These are phyloP conservation scores for Suillus subalutaceus DNA, from an alignment of 768 basidiomycete genomes.

Conservation along the genomic window DNA sequence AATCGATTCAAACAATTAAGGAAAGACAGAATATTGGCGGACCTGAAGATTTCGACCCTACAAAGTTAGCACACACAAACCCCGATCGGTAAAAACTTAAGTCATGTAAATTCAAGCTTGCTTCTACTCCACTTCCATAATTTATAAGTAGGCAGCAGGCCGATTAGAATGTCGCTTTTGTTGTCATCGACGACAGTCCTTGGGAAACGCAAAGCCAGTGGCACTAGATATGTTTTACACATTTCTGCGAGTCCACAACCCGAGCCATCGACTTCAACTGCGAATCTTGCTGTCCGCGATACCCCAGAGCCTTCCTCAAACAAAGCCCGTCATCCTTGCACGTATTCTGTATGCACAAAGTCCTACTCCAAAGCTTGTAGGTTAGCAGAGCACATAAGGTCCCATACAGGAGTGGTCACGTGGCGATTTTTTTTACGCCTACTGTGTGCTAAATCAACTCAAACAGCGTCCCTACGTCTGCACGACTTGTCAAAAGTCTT, in stretches of 20 bases:
- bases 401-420: slow-evolving; percentile 87
- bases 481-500: slow-evolving; percentile 75
- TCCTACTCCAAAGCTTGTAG: slow-evolving; percentile 85
- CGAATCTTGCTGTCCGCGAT: slow-evolving; percentile 45
- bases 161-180: neutral
- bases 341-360: slow-evolving; percentile 40
- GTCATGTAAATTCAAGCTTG: slow-evolving; percentile 26
- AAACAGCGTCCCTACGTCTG: slow-evolving; percentile 83
- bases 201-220: slow-evolving; percentile 55
- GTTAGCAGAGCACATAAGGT: slow-evolving; percentile 82
- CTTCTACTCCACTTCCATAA: slow-evolving; percentile 18
- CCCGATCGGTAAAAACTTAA: neutral
- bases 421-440: neutral
- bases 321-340: no score
- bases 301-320: slow-evolving; percentile 26
- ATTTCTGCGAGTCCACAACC: slow-evolving; percentile 36
- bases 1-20: no score
- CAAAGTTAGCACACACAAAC: neutral
- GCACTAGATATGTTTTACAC: slow-evolving; percentile 36
- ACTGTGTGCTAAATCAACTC: slow-evolving; percentile 15
- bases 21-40: no score
- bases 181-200: slow-evolving; percentile 35
- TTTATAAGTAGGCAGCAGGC: neutral
- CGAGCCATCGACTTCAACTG: slow-evolving; percentile 26
- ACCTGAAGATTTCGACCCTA: no score